Percentiles rank a stretch among this genome's conserved stretches.
Conservation (phyloP, 2,329 filamentous ascomycete genomes). For the Penicillium olsonii region DNA sequence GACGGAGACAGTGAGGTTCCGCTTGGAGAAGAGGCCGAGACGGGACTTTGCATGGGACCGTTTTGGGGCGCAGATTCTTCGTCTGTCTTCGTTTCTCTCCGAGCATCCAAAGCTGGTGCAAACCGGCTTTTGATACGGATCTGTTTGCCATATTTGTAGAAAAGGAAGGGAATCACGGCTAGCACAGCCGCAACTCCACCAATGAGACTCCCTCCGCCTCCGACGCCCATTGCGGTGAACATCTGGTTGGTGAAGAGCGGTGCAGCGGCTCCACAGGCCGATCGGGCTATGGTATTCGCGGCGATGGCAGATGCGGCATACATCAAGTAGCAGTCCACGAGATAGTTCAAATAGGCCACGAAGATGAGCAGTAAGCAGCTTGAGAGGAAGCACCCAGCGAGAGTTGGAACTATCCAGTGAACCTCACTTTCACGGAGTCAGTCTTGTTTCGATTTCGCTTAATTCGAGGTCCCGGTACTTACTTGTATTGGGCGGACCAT, state of each 20-base stretch:
- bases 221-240: constrained; percentile 24
- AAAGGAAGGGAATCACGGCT: constrained; percentile 38
- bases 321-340: constrained; percentile 54
- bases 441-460: background rate
- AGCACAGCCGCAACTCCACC: constrained; percentile 24
- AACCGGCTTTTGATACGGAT: constrained; percentile 49
- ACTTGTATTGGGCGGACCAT: constrained; percentile 41
- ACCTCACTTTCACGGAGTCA: constrained; percentile 23
- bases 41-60: background rate
- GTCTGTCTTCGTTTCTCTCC: background rate
- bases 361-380: constrained; percentile 51
- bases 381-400: constrained; percentile 48
- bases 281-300: constrained; percentile 24
- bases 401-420: constrained; percentile 51
- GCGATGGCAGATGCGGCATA: constrained; percentile 29
- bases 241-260: constrained; percentile 27
- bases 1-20: background rate
- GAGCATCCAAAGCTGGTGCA: constrained; percentile 23
- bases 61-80: background rate
- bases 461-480: constrained; percentile 2
- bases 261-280: constrained; percentile 24
- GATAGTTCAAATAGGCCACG: constrained; percentile 56
- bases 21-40: background rate
- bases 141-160: constrained; percentile 45
- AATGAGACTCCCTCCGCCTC: constrained; percentile 26